Percentiles rank a stretch among this genome's conserved stretches.
Conservation (phyloP, 371 early-diverging fungal species). For the Polyrhizophydium stewartii region DNA sequence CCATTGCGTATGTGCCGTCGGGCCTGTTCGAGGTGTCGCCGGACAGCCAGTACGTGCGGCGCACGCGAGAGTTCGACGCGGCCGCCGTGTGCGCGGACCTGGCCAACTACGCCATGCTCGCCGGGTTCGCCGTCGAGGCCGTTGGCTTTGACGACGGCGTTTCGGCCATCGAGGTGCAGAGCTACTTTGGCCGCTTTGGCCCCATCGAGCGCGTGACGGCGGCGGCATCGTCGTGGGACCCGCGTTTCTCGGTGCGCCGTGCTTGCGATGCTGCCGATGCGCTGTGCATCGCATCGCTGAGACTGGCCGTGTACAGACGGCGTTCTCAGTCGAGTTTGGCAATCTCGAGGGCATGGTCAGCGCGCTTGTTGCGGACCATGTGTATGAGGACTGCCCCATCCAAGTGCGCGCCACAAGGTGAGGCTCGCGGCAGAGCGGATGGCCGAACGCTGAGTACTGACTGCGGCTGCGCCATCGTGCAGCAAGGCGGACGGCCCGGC, state of each 20-base stretch:
- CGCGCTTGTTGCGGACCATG: conserved; percentile 6
- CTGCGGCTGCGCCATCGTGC: no score
- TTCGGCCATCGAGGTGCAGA: conserved; percentile 1
- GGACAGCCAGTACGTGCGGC: background rate
- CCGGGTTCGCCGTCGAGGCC: conserved; percentile 4
- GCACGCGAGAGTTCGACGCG: background rate
- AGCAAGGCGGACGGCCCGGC: no score
- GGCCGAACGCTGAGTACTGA: no score
- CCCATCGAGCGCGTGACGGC: background rate
- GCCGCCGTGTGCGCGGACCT: background rate
- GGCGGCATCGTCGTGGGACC: background rate
- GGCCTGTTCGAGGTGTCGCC: background rate
- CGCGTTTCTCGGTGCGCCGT: no score
- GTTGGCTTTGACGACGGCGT: conserved; percentile 2
- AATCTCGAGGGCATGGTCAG: conserved; percentile 11
- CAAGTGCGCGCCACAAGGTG: background rate
- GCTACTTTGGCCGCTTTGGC: conserved; percentile 8
- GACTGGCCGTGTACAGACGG: background rate
- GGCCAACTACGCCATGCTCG: background rate
- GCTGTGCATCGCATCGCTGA: no score
- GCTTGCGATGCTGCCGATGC: no score
- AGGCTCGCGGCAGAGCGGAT: no score
- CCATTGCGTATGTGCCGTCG: conserved; percentile 1
- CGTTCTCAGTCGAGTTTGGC: conserved; percentile 12
- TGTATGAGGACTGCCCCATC: conserved; percentile 14